These are phyloP conservation scores for Laguncularia racemosa DNA, from an alignment of 345 rosid species.

Conservation along the genomic window DNA sequence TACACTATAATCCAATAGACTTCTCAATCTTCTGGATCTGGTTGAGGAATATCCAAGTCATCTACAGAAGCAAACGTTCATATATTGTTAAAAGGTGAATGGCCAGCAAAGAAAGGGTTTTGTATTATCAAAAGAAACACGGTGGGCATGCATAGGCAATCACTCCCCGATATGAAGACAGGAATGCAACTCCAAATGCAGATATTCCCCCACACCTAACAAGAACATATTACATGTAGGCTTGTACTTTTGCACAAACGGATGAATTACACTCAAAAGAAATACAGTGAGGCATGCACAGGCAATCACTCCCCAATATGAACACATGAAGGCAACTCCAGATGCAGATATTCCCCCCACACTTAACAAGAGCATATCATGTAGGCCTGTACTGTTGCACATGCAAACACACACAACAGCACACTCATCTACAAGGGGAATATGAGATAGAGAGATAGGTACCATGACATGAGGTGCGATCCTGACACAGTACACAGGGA, in stretches of 20 bases:
- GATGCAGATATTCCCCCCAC: no score
- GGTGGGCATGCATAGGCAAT: no score
- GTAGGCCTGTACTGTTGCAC: neutral
- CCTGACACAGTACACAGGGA: constrained; percentile 94
- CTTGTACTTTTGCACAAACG: no score
- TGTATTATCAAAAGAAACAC: neutral
- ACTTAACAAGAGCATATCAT: constrained; percentile 5
- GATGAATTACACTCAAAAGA: no score
- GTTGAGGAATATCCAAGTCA: constrained; percentile 99
- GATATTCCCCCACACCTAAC: no score
- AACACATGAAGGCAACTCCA: no score
- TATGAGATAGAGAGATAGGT: constrained; percentile 9
- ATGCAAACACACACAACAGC: neutral
- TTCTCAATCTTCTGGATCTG: constrained; percentile 76
- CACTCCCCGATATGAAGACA: no score
- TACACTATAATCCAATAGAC: constrained; percentile 41
- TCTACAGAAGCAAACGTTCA: constrained; percentile 41
- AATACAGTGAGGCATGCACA: neutral
- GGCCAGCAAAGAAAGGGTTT: neutral
- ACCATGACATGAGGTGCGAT: constrained; percentile 99
- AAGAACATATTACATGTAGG: no score
- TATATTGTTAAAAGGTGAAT: no score
- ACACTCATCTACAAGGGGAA: no score
- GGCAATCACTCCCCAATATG: no score
- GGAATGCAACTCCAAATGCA: no score